Evolutionary conservation across 768 basidiomycete genomes (phyloP).

Genomic region (Gloeostereum incarnatum): DNA sequence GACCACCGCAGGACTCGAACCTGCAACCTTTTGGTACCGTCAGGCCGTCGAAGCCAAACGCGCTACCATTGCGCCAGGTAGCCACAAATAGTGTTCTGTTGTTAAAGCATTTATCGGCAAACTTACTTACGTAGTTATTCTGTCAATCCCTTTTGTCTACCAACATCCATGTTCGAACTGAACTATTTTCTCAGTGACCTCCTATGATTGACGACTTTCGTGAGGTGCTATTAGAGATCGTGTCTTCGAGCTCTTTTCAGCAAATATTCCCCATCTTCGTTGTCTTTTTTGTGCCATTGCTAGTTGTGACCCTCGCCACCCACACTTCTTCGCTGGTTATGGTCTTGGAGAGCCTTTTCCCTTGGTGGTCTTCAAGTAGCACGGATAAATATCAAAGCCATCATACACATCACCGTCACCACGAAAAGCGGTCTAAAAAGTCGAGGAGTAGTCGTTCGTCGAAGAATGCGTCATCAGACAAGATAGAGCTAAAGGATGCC

Average conservation of each 20-base stretch:
- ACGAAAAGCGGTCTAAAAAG: conserved; percentile 6
- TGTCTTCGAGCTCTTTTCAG: conserved; percentile 31
- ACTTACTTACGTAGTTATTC: too few relatives aligned
- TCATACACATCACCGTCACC: conserved; percentile 9
- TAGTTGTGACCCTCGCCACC: conserved; percentile 13
- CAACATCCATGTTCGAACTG: too few relatives aligned
- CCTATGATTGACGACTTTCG: conserved; percentile 30
- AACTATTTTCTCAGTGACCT: too few relatives aligned
- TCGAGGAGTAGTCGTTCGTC: conserved; percentile 2
- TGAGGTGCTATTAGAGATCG: conserved; percentile 28
- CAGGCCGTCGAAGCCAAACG: conserved; percentile 90
- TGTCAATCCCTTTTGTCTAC: too few relatives aligned
- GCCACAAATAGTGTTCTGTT: too few relatives aligned
- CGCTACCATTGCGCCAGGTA: conserved; percentile 93
- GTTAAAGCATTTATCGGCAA: too few relatives aligned
- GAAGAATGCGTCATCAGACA: conserved; percentile 1
- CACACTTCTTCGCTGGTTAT: conserved; percentile 8
- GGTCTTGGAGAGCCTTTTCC: conserved; percentile 42
- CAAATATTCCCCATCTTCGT: conserved; percentile 52
- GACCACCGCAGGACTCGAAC: conserved; percentile 95
- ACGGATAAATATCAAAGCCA: conserved; percentile 8
- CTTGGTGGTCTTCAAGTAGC: conserved; percentile 46
- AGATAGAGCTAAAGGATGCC: conserved; percentile 3
- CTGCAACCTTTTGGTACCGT: conserved; percentile 89
- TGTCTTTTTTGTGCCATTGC: conserved; percentile 28